A percentile compares a stretch with the other conserved stretches of the same genome.
phyloP scores from a whole-genome alignment of 306 rosid genomes.

The Vachellia pachyceras region DNA sequence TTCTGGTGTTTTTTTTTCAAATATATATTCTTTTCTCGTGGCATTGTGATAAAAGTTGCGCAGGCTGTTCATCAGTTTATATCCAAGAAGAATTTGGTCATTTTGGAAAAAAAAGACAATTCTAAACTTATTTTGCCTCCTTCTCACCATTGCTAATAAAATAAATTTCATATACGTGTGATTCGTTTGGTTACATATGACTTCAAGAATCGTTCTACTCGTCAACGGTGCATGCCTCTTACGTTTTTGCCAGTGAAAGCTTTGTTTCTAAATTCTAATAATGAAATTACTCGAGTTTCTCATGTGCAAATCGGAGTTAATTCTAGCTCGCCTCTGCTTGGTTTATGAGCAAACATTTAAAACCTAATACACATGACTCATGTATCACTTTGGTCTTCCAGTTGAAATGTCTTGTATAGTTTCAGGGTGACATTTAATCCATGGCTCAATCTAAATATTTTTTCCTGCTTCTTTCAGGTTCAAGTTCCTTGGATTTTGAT shows the following conservation, averaged over 20 bases:
- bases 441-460: conserved; percentile 19
- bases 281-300: not conserved
- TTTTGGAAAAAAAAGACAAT: not conserved
- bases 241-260: not conserved
- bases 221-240: not conserved
- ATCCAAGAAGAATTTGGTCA: not conserved
- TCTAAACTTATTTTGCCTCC: not conserved
- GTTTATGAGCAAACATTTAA: not conserved
- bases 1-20: not conserved
- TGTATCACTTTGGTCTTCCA: not conserved
- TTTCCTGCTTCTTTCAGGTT: conserved; percentile 38
- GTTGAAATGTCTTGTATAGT: not conserved
- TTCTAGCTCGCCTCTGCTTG: conserved; percentile 11
- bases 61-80: conserved; percentile 8
- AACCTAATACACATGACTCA: not conserved
- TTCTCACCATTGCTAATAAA: not conserved
- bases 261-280: not conserved
- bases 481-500: conserved; percentile 42
- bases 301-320: not conserved
- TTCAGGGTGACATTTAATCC: conserved; percentile 32
- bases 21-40: not conserved
- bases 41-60: conserved; percentile 6
- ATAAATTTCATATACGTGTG: conserved; percentile 8
- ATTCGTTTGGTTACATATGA: not conserved
- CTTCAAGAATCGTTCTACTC: conserved; percentile 15